phyloP scores from a whole-genome alignment of 116 monocot genomes.

The Cymodocea nodosa region DNA sequence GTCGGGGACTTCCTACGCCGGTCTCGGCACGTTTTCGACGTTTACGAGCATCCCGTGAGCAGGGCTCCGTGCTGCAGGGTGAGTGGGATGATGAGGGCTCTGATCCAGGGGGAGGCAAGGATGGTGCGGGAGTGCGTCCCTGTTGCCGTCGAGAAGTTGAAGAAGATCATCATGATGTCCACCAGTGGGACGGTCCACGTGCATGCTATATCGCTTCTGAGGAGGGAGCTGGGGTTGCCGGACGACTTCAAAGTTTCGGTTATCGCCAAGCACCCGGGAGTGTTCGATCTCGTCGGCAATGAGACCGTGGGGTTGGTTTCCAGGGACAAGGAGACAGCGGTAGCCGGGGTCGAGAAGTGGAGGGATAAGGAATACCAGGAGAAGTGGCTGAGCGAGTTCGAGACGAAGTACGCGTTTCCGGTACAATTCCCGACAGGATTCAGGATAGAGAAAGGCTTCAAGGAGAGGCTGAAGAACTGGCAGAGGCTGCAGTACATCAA shows the following conservation, averaged over 20 bases:
- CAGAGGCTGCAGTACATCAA: slow-evolving; percentile 62
- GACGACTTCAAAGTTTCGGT: slow-evolving; percentile 51
- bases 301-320: slow-evolving; percentile 32
- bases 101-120: slow-evolving; percentile 37
- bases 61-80: slow-evolving; percentile 26
- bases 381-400: slow-evolving; percentile 67
- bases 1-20: slow-evolving; percentile 41
- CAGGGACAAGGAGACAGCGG: slow-evolving; percentile 21
- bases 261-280: slow-evolving; percentile 19
- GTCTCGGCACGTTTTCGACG: slow-evolving; percentile 43
- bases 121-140: slow-evolving; percentile 11
- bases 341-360: slow-evolving; percentile 59
- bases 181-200: slow-evolving; percentile 24
- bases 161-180: slow-evolving; percentile 74
- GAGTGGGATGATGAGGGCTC: slow-evolving; percentile 20
- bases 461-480: slow-evolving; percentile 65
- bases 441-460: slow-evolving; percentile 46
- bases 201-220: slow-evolving; percentile 71
- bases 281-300: slow-evolving; percentile 22
- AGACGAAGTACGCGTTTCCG: slow-evolving; percentile 67
- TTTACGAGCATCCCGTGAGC: slow-evolving; percentile 34
- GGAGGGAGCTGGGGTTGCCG: slow-evolving; percentile 62
- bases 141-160: slow-evolving; percentile 27
- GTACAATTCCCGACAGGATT: slow-evolving; percentile 76
- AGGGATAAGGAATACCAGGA: slow-evolving; percentile 56